These are phyloP conservation scores for Daldinia sp. DNA, from an alignment of 2,329 filamentous ascomycete species.

Conservation along the genomic window DNA sequence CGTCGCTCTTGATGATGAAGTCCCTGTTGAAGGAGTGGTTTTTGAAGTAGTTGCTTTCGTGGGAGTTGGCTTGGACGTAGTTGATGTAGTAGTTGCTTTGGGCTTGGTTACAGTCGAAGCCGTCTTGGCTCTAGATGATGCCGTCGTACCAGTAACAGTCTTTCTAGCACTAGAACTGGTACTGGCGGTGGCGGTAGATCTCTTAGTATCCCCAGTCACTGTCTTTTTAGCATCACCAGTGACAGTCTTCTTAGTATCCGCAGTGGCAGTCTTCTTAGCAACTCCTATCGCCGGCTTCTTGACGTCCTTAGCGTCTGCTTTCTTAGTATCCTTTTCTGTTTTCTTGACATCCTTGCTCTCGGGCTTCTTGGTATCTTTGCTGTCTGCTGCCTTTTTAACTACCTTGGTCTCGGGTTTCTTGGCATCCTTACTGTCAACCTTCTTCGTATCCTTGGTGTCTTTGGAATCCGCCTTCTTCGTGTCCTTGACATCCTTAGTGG, in stretches of 20 bases:
- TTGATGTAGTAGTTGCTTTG: background rate
- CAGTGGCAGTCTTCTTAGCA: background rate
- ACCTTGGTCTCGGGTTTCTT: background rate
- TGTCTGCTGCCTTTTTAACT: background rate
- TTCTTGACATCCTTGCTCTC: background rate
- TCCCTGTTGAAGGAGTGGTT: background rate
- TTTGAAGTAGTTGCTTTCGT: background rate
- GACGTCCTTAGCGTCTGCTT: background rate
- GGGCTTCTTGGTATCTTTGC: background rate
- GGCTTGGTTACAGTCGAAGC: background rate
- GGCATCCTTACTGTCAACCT: background rate
- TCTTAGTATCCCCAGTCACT: background rate
- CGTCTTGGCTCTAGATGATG: too few relatives aligned
- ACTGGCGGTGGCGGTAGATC: background rate
- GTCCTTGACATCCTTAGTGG: background rate
- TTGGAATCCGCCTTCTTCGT: background rate
- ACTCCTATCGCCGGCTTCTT: background rate
- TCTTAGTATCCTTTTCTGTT: background rate
- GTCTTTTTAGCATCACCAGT: background rate
- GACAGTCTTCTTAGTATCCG: background rate
- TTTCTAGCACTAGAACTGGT: slow-evolving; percentile 18
- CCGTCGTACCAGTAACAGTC: background rate
- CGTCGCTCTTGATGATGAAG: background rate
- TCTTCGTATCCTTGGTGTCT: background rate
- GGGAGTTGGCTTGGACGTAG: too few relatives aligned